phyloP scores from a whole-genome alignment of 495 filamentous ascomycete genomes.

The Pyrenula massariospora region DNA sequence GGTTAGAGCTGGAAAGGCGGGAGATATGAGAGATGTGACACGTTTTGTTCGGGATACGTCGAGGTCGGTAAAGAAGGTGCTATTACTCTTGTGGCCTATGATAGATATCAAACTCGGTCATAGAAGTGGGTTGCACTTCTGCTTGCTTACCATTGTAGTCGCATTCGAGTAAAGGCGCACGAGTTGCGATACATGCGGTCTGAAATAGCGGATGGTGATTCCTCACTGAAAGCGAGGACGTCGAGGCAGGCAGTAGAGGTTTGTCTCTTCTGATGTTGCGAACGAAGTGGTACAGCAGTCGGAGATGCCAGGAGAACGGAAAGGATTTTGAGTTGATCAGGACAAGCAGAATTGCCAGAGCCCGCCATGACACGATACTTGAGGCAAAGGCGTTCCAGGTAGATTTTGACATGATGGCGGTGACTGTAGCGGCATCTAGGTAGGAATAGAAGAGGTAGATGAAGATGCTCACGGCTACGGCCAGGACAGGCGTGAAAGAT shows the following conservation, averaged over 20 bases:
- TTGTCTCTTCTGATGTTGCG: constrained; percentile 32
- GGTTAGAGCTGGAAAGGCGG: constrained; percentile 39
- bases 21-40: constrained; percentile 45
- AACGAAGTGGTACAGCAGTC: constrained; percentile 36
- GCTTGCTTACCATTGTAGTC: constrained; percentile 61
- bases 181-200: constrained; percentile 38
- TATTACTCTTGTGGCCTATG: constrained; percentile 69
- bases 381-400: not conserved
- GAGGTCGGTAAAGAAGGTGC: constrained; percentile 64
- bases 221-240: constrained; percentile 20
- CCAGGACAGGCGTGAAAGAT: too few relatives aligned
- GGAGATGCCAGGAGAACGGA: constrained; percentile 52
- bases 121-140: too few relatives aligned
- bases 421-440: too few relatives aligned
- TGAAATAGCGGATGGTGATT: constrained; percentile 42
- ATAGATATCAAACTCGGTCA: too few relatives aligned
- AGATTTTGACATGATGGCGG: constrained; percentile 2
- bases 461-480: too few relatives aligned
- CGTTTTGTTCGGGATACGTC: constrained; percentile 57
- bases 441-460: too few relatives aligned
- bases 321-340: constrained; percentile 50
- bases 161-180: constrained; percentile 42
- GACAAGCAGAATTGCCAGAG: constrained; percentile 39
- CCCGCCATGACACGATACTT: constrained; percentile 32
- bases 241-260: constrained; percentile 20